Conservation (phyloP, 192 early-diverging fungal species). For the Jimgerdemannia lactiflua region DNA sequence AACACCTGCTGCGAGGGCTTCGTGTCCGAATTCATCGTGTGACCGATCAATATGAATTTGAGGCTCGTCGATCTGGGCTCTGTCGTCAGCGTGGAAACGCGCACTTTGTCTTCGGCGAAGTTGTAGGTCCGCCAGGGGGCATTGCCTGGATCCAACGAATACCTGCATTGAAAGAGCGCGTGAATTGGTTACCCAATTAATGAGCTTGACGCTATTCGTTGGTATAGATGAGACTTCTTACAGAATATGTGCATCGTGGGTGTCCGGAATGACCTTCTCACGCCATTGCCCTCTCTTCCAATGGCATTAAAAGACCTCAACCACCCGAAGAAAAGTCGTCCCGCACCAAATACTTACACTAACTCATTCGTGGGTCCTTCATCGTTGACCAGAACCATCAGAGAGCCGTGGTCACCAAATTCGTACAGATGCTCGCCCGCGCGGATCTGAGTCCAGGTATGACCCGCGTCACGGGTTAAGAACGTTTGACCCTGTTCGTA, state of each 20-base stretch:
- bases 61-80: constrained; percentile 64
- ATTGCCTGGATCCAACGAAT: constrained; percentile 80
- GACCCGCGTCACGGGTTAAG: constrained; percentile 83
- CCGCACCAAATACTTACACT: not conserved
- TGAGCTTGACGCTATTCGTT: too few relatives aligned
- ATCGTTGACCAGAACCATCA: constrained; percentile 77
- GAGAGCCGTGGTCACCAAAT: constrained; percentile 90
- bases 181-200: not conserved
- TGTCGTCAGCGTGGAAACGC: constrained; percentile 59
- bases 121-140: constrained; percentile 59
- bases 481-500: constrained; percentile 70
- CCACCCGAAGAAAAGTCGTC: too few relatives aligned
- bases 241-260: too few relatives aligned
- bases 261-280: too few relatives aligned
- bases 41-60: constrained; percentile 72
- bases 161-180: constrained; percentile 12
- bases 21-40: constrained; percentile 22
- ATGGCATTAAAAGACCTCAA: too few relatives aligned
- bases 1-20: constrained; percentile 27
- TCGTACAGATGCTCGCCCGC: constrained; percentile 69
- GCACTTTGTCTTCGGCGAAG: constrained; percentile 57
- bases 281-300: too few relatives aligned
- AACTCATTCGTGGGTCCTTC: constrained; percentile 63
- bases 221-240: too few relatives aligned
- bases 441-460: constrained; percentile 74